phyloP scores from a whole-genome alignment of 768 basidiomycete genomes.

The Collybia sp. region DNA sequence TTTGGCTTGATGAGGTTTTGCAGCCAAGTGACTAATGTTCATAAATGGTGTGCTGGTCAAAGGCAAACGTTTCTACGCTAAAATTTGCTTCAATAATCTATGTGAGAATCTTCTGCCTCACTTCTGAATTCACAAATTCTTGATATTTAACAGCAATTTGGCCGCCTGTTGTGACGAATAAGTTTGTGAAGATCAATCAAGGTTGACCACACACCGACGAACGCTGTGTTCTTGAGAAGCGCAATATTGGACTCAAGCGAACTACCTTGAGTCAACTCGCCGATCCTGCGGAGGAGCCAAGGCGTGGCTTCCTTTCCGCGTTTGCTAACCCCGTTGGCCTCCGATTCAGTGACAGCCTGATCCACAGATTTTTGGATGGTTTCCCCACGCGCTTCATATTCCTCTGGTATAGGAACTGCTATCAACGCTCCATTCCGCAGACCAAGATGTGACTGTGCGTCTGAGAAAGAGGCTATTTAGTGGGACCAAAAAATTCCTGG shows the following conservation, averaged over 20 bases:
- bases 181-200: conserved; percentile 2
- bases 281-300: conserved; percentile 84
- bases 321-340: conserved; percentile 71
- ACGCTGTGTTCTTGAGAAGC: conserved; percentile 83
- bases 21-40: neutral
- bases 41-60: neutral
- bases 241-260: conserved; percentile 81
- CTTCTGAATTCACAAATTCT: conserved; percentile 29
- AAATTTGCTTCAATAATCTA: conserved; percentile 4
- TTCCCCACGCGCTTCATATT: conserved; percentile 63
- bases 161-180: conserved; percentile 42
- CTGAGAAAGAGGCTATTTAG: conserved; percentile 30
- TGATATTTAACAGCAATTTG: conserved; percentile 78
- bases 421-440: conserved; percentile 77
- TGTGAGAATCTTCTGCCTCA: conserved; percentile 24
- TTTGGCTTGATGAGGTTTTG: neutral
- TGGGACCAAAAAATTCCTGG: neutral
- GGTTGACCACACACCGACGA: conserved; percentile 49
- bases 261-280: conserved; percentile 71
- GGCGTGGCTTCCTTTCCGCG: conserved; percentile 92
- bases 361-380: conserved; percentile 75
- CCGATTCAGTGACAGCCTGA: conserved; percentile 80
- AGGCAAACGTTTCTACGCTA: conserved; percentile 2
- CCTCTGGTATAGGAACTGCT: conserved; percentile 84
- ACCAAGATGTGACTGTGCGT: conserved; percentile 63